These are phyloP conservation scores for Ogataea saltuana DNA, from an alignment of 805 yeast genomes.

Conservation along the genomic window DNA sequence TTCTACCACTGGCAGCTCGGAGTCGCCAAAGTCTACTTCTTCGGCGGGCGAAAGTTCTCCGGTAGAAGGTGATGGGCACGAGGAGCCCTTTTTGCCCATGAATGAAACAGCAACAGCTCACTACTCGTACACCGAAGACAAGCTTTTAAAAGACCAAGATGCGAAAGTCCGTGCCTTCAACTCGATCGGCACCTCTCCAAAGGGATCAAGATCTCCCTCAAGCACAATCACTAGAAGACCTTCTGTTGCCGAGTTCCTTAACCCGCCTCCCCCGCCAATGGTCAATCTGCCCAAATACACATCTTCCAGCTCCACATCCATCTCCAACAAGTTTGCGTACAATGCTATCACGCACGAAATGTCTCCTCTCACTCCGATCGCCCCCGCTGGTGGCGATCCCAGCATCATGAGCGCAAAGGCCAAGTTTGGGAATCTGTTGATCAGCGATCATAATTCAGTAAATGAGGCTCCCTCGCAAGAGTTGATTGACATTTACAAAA, in stretches of 20 bases:
- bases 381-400: slow-evolving; percentile 6
- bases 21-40: background rate
- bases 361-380: slow-evolving; percentile 16
- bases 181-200: slow-evolving; percentile 39
- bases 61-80: slow-evolving; percentile 13
- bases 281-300: slow-evolving; percentile 20
- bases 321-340: slow-evolving; percentile 25
- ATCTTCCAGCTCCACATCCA: slow-evolving; percentile 7
- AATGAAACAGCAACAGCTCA: slow-evolving; percentile 41
- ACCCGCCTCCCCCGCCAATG: slow-evolving; percentile 42
- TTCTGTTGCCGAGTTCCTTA: slow-evolving; percentile 37
- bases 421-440: slow-evolving; percentile 47
- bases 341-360: slow-evolving; percentile 34
- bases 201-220: slow-evolving; percentile 30
- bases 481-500: slow-evolving; percentile 59
- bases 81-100: slow-evolving; percentile 10
- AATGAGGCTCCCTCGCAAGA: slow-evolving; percentile 68
- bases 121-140: slow-evolving; percentile 66
- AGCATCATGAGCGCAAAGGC: slow-evolving; percentile 30
- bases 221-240: slow-evolving; percentile 32
- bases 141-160: slow-evolving; percentile 62
- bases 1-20: background rate
- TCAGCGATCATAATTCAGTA: slow-evolving; percentile 48
- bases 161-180: slow-evolving; percentile 63
- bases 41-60: no score